Conservation (phyloP, 257 asterid species). For the Cruciata laevipes region DNA sequence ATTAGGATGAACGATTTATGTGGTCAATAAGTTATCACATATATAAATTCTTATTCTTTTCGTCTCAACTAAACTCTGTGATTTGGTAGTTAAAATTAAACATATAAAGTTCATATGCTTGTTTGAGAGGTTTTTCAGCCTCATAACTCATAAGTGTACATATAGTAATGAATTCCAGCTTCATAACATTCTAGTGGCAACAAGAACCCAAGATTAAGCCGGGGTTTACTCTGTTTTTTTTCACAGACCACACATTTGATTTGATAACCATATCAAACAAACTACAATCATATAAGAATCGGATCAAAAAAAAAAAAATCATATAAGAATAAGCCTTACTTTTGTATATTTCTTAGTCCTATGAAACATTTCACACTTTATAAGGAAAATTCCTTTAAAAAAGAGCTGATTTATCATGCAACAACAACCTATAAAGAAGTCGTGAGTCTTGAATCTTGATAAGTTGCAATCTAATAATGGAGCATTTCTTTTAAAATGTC, state of each 20-base stretch:
- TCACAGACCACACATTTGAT: not conserved
- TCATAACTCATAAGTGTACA: not conserved
- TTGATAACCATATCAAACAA: not conserved
- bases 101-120: too few species aligned
- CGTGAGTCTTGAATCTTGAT: not conserved
- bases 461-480: not conserved
- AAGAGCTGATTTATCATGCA: not conserved
- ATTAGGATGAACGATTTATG: too few species aligned
- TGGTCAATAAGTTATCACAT: too few species aligned
- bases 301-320: too few species aligned
- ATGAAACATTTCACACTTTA: not conserved
- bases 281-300: not conserved
- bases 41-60: too few species aligned
- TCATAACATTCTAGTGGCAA: constrained; percentile 1
- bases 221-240: not conserved
- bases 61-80: too few species aligned
- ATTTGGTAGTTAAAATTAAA: too few species aligned
- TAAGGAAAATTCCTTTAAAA: not conserved
- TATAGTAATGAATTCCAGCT: not conserved
- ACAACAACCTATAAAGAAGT: not conserved
- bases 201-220: constrained; percentile 13
- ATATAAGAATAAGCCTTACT: not conserved
- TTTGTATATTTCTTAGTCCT: not conserved
- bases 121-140: not conserved
- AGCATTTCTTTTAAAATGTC: not conserved